Evolutionary conservation across 352 stramenopile species (phyloP).

Genomic region (Phytophthora lateralis): DNA sequence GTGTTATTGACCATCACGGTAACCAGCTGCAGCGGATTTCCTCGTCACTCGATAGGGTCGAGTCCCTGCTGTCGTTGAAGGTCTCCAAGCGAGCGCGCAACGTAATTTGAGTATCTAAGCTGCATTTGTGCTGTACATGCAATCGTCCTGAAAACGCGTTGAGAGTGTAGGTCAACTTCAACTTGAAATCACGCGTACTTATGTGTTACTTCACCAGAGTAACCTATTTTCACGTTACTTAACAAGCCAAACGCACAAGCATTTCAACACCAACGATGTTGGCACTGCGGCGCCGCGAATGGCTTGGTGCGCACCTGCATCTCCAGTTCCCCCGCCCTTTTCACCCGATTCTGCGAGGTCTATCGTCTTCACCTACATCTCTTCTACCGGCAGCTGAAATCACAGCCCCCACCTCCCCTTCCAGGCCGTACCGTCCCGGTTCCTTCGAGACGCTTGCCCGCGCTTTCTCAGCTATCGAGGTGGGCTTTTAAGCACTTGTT

Average conservation of each 20-base stretch:
- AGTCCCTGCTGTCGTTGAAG: slow-evolving; percentile 59
- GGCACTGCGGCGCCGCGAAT: slow-evolving; percentile 6
- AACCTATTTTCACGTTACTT: slow-evolving; percentile 4
- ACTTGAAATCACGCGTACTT: neutral
- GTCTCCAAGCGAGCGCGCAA: slow-evolving; percentile 1
- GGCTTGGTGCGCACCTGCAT: slow-evolving; percentile 5
- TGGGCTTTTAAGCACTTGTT: slow-evolving; percentile 12
- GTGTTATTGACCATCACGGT: slow-evolving; percentile 67
- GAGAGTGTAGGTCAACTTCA: neutral
- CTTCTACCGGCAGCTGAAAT: slow-evolving; percentile 5
- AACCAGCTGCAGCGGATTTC: slow-evolving; percentile 71
- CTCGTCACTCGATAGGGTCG: slow-evolving; percentile 69
- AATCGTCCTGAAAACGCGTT: too few species aligned
- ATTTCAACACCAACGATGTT: slow-evolving; percentile 8
- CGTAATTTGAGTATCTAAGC: slow-evolving; percentile 1
- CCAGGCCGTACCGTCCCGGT: slow-evolving; percentile 3
- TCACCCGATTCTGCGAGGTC: neutral
- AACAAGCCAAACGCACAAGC: neutral
- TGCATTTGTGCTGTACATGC: neutral
- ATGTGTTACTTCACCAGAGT: neutral
- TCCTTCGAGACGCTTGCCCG: slow-evolving; percentile 52
- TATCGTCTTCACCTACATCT: slow-evolving; percentile 12
- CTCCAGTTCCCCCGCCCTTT: neutral
- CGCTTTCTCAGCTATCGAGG: slow-evolving; percentile 64
- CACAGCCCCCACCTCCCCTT: neutral